Percentiles rank a stretch among this genome's conserved stretches.
These are phyloP conservation scores for Aspergillus amoenus DNA, from an alignment of 2,329 filamentous ascomycete genomes.

Conservation along the genomic window DNA sequence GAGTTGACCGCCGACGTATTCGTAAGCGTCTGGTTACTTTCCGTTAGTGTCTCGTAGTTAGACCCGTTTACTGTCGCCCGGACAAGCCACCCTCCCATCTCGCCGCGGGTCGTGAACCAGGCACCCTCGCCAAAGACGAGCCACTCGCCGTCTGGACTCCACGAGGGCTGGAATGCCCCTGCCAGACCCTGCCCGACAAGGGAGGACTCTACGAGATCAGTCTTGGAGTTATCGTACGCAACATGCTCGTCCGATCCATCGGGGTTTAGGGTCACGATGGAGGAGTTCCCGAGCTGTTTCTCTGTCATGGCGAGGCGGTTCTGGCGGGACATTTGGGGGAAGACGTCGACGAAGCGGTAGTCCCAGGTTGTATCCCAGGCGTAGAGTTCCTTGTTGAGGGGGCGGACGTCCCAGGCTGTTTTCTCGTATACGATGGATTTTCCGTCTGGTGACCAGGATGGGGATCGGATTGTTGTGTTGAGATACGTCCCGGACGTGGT, in stretches of 20 bases:
- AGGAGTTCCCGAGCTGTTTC: slow-evolving; percentile 44
- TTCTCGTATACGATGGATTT: slow-evolving; percentile 26
- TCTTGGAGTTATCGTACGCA: slow-evolving; percentile 28
- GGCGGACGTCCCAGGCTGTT: slow-evolving; percentile 29
- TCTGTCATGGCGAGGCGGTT: slow-evolving; percentile 36
- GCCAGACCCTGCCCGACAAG: slow-evolving; percentile 27
- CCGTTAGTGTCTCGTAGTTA: slow-evolving; percentile 33
- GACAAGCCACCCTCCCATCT: slow-evolving; percentile 22
- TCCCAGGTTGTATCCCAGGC: slow-evolving; percentile 44
- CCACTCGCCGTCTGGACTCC: slow-evolving; percentile 39
- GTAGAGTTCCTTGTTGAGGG: slow-evolving; percentile 39
- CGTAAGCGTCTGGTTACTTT: slow-evolving; percentile 22
- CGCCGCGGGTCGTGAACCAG: slow-evolving; percentile 41
- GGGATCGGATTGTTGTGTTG: slow-evolving; percentile 16
- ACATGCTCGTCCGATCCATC: slow-evolving; percentile 25
- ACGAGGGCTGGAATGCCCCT: slow-evolving; percentile 44
- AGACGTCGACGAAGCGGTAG: slow-evolving; percentile 46
- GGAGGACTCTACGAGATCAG: slow-evolving; percentile 17
- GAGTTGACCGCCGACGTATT: slow-evolving; percentile 31
- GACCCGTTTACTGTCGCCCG: slow-evolving; percentile 26
- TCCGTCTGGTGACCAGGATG: slow-evolving; percentile 37
- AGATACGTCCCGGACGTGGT: slow-evolving; percentile 22
- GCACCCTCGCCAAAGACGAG: slow-evolving; percentile 41
- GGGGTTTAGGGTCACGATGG: slow-evolving; percentile 34
- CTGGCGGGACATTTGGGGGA: slow-evolving; percentile 33